Evolutionary conservation across 257 asterid genomes (phyloP).

Genomic region (Solanum medicagineum): DNA sequence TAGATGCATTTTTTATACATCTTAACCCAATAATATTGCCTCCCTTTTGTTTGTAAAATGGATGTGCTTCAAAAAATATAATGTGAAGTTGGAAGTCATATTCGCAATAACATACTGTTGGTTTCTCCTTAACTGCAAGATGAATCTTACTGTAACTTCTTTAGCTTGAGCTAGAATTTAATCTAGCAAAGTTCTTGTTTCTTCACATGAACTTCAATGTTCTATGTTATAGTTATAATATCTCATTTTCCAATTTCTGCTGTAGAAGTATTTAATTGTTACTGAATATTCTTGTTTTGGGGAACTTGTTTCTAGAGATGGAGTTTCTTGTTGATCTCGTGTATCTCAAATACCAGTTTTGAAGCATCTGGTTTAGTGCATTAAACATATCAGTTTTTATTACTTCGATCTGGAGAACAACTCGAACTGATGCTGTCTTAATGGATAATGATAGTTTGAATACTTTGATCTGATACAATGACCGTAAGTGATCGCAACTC

Average conservation of each 20-base stretch:
- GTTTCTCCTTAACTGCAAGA: neutral
- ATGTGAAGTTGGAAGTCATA: neutral
- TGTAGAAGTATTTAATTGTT: neutral
- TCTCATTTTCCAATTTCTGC: neutral
- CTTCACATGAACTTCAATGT: neutral
- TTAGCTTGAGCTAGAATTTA: neutral
- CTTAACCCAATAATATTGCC: neutral
- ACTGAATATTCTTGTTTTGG: neutral
- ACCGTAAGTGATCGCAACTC: neutral
- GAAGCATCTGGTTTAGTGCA: neutral
- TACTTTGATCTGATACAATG: neutral
- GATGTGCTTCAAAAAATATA: neutral
- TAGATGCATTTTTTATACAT: neutral
- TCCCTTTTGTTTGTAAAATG: neutral
- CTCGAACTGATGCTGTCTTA: neutral
- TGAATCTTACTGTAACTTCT: neutral
- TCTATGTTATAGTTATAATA: neutral
- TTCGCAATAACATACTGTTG: neutral
- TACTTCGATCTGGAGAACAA: neutral
- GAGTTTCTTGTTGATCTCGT: neutral
- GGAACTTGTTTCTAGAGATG: neutral
- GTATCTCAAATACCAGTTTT: neutral
- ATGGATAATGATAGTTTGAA: neutral
- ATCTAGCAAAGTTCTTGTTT: neutral
- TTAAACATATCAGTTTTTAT: neutral